phyloP scores from a whole-genome alignment of 331 rosid genomes.

The Malus hybrid region DNA sequence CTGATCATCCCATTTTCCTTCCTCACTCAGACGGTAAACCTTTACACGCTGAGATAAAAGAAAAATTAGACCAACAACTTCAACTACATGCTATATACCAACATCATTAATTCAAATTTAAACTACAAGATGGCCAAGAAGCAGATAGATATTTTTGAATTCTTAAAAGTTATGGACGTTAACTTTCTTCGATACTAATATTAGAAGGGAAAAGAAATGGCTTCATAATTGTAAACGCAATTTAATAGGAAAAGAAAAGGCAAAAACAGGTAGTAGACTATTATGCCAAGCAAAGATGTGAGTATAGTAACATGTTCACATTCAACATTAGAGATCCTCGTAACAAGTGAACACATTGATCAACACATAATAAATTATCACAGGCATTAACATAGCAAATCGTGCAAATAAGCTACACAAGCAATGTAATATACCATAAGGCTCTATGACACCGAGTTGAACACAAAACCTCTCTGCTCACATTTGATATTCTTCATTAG shows the following conservation, averaged over 20 bases:
- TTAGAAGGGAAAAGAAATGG: no score
- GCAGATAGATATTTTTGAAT: background rate
- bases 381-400: background rate
- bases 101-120: background rate
- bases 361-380: background rate
- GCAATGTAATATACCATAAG: background rate
- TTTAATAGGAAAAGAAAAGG: background rate
- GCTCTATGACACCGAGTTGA: background rate
- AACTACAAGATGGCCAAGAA: background rate
- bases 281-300: no score
- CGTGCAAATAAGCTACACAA: background rate
- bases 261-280: background rate
- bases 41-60: constrained; percentile 81
- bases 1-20: constrained; percentile 97
- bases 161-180: background rate
- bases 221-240: no score
- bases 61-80: constrained; percentile 5
- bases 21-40: constrained; percentile 85
- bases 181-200: no score
- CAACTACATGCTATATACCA: background rate
- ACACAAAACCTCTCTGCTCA: background rate
- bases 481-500: background rate
- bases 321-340: background rate
- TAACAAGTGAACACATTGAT: background rate
- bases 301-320: background rate